Evolutionary conservation across 75 land plant genomes (phyloP).

Genomic region (Picea glauca): DNA sequence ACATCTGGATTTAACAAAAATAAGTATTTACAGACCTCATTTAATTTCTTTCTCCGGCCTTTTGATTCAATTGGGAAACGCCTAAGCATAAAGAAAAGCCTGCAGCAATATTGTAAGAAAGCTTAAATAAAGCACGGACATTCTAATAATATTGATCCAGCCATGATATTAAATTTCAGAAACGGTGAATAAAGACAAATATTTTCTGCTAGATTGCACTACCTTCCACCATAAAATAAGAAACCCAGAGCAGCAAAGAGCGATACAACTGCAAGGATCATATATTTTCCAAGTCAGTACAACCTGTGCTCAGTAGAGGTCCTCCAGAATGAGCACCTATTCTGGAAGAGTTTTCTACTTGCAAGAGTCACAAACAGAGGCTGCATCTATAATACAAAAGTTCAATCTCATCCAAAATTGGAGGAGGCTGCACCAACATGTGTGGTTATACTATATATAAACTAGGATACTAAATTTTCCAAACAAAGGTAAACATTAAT

Average conservation of each 20-base stretch:
- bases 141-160: neutral
- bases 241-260: constrained; percentile 51
- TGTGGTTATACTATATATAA: neutral
- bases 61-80: constrained; percentile 59
- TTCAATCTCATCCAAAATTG: neutral
- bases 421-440: neutral
- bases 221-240: constrained; percentile 55
- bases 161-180: neutral
- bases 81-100: constrained; percentile 57
- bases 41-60: constrained; percentile 56
- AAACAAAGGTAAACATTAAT: neutral
- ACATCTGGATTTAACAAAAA: neutral
- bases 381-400: neutral
- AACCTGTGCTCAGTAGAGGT: neutral
- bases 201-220: neutral
- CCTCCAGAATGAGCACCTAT: neutral
- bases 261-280: constrained; percentile 38
- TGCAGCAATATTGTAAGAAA: constrained; percentile 10
- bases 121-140: neutral
- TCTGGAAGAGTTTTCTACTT: neutral
- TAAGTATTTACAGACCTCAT: constrained; percentile 37
- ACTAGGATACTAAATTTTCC: neutral
- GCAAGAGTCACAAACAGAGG: neutral
- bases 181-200: neutral
- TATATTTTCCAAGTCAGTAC: neutral